These are phyloP conservation scores for Hemileia vastatrix DNA, from an alignment of 1,284 basidiomycete genomes.

Conservation along the genomic window DNA sequence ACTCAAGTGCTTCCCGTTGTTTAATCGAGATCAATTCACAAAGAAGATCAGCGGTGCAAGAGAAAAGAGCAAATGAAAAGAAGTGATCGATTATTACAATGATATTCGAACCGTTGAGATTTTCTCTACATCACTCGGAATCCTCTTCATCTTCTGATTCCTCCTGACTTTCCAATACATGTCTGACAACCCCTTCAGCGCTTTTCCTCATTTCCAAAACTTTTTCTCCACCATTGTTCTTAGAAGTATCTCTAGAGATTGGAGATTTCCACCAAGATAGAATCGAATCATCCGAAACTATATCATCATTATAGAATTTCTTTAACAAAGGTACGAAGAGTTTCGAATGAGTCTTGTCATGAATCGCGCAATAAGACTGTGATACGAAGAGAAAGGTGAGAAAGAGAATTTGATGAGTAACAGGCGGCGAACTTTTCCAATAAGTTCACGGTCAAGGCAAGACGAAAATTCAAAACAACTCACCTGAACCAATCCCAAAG, in stretches of 20 bases:
- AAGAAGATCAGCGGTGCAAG: no score
- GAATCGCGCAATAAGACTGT: conserved; percentile 38
- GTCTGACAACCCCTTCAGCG: conserved; percentile 45
- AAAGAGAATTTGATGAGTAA: conserved; percentile 45
- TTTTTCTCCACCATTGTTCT: conserved; percentile 33
- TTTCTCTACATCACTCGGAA: no score
- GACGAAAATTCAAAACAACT: no score
- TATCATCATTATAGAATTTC: conserved; percentile 47
- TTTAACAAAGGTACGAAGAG: conserved; percentile 46
- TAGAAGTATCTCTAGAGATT: no score
- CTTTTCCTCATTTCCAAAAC: conserved; percentile 42
- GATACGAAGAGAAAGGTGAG: conserved; percentile 37
- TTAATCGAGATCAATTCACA: no score
- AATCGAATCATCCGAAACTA: conserved; percentile 46
- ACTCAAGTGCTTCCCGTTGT: no score
- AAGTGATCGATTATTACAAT: no score
- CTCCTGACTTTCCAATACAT: no score
- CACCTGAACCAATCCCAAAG: no score
- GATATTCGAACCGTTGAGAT: no score
- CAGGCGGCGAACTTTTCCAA: conserved; percentile 38
- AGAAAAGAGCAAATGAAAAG: no score
- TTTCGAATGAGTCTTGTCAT: conserved; percentile 25
- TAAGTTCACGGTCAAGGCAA: no score
- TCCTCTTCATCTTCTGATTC: conserved; percentile 43
- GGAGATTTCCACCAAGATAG: conserved; percentile 44